A percentile compares a stretch with the other conserved stretches of the same genome.
Conservation (phyloP, 768 basidiomycete genomes). For the Termitomyces sp. region DNA sequence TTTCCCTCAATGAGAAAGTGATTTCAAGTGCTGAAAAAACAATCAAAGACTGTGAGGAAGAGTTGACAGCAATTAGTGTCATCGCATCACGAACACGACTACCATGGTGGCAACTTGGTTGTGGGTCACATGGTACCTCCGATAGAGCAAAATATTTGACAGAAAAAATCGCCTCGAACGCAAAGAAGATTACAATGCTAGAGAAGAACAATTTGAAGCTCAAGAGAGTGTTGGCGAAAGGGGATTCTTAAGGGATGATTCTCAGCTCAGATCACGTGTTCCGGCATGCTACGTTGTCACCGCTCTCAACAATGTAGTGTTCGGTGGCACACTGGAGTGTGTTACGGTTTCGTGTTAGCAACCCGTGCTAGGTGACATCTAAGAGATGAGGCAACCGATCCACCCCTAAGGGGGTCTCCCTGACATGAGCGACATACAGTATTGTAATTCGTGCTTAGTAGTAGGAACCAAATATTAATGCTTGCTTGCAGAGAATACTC, state of each 20-base stretch:
- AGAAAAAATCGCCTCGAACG: slow-evolving; percentile 67
- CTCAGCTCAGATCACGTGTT: neutral
- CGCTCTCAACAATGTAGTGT: too few species aligned
- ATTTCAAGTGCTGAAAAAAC: slow-evolving; percentile 54
- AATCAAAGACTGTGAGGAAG: slow-evolving; percentile 69
- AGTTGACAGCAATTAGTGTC: slow-evolving; percentile 61
- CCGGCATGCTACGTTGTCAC: too few species aligned
- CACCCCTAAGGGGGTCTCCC: too few species aligned
- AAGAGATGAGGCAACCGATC: too few species aligned
- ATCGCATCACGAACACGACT: slow-evolving; percentile 49
- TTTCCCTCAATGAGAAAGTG: slow-evolving; percentile 68
- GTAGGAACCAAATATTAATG: too few species aligned
- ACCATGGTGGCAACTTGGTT: slow-evolving; percentile 25
- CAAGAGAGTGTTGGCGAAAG: slow-evolving; percentile 50
- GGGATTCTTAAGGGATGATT: slow-evolving; percentile 5
- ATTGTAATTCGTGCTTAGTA: too few species aligned
- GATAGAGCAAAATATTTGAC: slow-evolving; percentile 63
- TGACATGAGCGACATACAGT: too few species aligned
- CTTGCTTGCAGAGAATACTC: too few species aligned
- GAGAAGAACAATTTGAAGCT: slow-evolving; percentile 68
- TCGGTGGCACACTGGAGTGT: too few species aligned
- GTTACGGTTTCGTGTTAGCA: too few species aligned
- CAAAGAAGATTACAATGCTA: slow-evolving; percentile 60
- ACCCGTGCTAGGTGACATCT: too few species aligned
- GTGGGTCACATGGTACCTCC: slow-evolving; percentile 45